These are phyloP conservation scores for Pseudophaeomoniella oleicola DNA, from an alignment of 2,329 filamentous ascomycete genomes.

Conservation along the genomic window DNA sequence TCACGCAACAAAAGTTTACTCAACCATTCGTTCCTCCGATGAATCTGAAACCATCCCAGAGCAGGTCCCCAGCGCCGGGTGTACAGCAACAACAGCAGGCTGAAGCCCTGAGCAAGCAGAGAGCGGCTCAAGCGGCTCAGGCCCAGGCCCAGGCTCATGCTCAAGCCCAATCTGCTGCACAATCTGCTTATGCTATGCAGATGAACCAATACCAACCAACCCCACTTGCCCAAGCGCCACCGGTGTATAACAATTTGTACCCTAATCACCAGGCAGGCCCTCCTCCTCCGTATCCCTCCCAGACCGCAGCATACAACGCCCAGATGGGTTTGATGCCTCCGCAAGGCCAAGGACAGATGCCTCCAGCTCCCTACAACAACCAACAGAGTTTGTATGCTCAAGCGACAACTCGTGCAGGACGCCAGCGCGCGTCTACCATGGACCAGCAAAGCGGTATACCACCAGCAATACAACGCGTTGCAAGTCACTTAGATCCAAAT, in stretches of 20 bases:
- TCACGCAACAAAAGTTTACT: constrained; percentile 94
- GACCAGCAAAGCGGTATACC: constrained; percentile 90
- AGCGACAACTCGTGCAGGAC: constrained; percentile 59
- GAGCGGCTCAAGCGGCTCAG: constrained; percentile 42
- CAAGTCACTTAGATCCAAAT: constrained; percentile 87
- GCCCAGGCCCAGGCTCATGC: constrained; percentile 35
- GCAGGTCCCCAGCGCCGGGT: constrained; percentile 77
- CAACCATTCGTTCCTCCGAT: constrained; percentile 93
- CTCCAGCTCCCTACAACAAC: constrained; percentile 49
- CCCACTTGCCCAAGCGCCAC: constrained; percentile 35
- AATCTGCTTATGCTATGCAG: constrained; percentile 53
- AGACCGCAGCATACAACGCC: constrained; percentile 54
- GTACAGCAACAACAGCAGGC: constrained; percentile 94
- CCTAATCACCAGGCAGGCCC: constrained; percentile 48
- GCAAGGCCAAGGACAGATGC: constrained; percentile 47
- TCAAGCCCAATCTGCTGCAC: constrained; percentile 53
- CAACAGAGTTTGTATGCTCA: constrained; percentile 64
- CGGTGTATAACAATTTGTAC: constrained; percentile 74
- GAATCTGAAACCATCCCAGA: constrained; percentile 79
- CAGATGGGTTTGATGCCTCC: constrained; percentile 56
- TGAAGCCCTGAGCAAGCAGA: constrained; percentile 84
- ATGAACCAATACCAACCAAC: constrained; percentile 40
- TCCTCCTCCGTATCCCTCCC: constrained; percentile 67
- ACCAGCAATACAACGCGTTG: constrained; percentile 81
- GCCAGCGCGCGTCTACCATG: constrained; percentile 90